Base-by-base conservation (phyloP, 2,329 filamentous ascomycete species). In the Penicillium expansum region DNA sequence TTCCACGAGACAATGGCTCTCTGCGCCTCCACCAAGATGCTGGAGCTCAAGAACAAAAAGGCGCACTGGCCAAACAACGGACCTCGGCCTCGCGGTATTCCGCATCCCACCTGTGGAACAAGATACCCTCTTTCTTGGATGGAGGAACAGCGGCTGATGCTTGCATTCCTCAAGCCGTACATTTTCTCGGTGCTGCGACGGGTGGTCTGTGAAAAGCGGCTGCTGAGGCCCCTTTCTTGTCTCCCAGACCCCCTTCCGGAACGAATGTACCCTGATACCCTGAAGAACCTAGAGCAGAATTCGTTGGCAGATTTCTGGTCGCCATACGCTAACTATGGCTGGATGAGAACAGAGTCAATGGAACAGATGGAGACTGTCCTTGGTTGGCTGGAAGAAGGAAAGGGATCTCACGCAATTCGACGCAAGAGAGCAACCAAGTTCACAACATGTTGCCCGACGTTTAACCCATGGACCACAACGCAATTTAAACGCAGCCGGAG, bases 401-500 rank as follows among this genome's bases (percentile, higher is more conserved):
- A 16, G 0, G 4, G 3, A 2, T 1, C 1, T 1, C 6, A 14
- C 11, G n/a, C 16, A 8, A 3, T 0, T 1, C 13, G 8, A 11
- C 5, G 2, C 22, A 35, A 35, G 32, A 5, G 16, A n/a, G 5
- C 3, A 2, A 4, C 16, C 4, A 11, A 9, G 1, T 48, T 48
- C 5, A 16, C 18, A 2, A 18, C 16, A 7, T 48, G 45, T n/a
- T 48, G 45, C 3, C 18, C 20, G 2, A 1, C 11, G 1, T 13
- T 13, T 16, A 13, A 0, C 8, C 0, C 1, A 9, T 6, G 27
- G 32, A 18, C 3, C 6, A 2, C 18, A 0, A 2, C 11, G 35
- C n/a, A 38, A 11, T 2, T 11, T 9, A 18, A 10, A 37, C 4
- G 4, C 0, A 5, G n/a, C n/a, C 5, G 10, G 4, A 0, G 4